Conservation (phyloP, 768 basidiomycete genomes). For the Boletus reticuloceps region DNA sequence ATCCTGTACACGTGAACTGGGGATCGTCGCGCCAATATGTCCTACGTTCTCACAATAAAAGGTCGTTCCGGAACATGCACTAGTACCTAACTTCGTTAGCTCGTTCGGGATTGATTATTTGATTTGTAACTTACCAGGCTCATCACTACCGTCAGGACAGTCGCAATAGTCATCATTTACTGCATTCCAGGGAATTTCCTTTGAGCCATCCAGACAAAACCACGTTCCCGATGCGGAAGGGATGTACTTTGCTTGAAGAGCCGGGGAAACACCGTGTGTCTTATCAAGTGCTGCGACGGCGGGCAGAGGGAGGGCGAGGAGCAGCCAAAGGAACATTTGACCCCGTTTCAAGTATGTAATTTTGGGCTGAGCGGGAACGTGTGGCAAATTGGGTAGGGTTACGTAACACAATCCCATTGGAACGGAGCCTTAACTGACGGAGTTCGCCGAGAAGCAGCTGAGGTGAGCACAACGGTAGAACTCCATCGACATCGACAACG, state of each 20-base stretch:
- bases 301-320: conserved; percentile 39
- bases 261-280: conserved; percentile 57
- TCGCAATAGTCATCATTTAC: conserved; percentile 97
- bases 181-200: conserved; percentile 72
- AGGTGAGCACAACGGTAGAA: neutral
- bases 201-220: conserved; percentile 80
- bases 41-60: conserved; percentile 91
- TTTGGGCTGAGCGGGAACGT: neutral
- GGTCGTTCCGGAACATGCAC: conserved; percentile 69
- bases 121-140: conserved; percentile 61
- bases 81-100: conserved; percentile 56
- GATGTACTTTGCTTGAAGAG: conserved; percentile 53
- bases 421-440: conserved; percentile 25
- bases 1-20: conserved; percentile 83
- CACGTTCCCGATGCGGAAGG: conserved; percentile 54
- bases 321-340: conserved; percentile 50
- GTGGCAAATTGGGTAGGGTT: conserved; percentile 8
- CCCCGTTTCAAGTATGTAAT: neutral
- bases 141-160: conserved; percentile 92
- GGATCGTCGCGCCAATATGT: conserved; percentile 78
- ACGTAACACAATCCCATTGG: conserved; percentile 17
- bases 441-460: conserved; percentile 11
- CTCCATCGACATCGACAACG: conserved; percentile 25
- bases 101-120: conserved; percentile 5
- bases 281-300: conserved; percentile 44